These are phyloP conservation scores for Graphilbum sp. DNA, from an alignment of 2,329 filamentous ascomycete species.

Conservation along the genomic window DNA sequence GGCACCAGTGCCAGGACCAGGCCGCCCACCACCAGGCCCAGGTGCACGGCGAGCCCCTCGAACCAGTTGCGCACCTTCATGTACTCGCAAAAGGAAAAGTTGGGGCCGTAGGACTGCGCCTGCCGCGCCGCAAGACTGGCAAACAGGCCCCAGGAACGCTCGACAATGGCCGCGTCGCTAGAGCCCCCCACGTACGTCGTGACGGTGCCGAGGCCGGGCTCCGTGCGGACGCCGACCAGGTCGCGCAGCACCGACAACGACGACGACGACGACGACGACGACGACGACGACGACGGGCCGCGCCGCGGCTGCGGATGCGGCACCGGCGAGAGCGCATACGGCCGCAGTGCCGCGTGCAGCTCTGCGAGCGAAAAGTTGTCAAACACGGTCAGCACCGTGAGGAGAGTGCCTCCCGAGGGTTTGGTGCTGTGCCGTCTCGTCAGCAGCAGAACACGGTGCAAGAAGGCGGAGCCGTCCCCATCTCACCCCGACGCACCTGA, in stretches of 20 bases:
- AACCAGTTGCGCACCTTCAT: conserved; percentile 32
- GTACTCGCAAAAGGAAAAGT: conserved; percentile 42
- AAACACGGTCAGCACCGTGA: conserved; percentile 45
- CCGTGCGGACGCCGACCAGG: conserved; percentile 30
- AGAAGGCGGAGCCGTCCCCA: no score
- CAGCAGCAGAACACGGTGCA: no score
- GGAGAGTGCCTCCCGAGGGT: conserved; percentile 53
- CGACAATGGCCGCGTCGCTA: conserved; percentile 37
- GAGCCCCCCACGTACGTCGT: conserved; percentile 33
- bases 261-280: conserved; percentile 18
- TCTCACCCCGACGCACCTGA: conserved; percentile 4
- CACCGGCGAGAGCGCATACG: conserved; percentile 42
- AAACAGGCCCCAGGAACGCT: conserved; percentile 47
- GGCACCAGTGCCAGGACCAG: conserved; percentile 26
- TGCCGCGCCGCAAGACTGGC: conserved; percentile 25
- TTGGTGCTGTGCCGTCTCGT: no score
- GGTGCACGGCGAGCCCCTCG: conserved; percentile 32
- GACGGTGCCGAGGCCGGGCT: conserved; percentile 37
- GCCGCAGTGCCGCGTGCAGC: conserved; percentile 25
- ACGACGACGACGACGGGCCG: conserved; percentile 17
- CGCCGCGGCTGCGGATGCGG: conserved; percentile 21
- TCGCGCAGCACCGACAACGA: conserved; percentile 26
- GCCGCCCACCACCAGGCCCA: conserved; percentile 25
- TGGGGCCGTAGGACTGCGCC: conserved; percentile 39
- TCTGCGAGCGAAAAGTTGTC: conserved; percentile 34